These are phyloP conservation scores for Penicillium nucicola DNA, from an alignment of 495 filamentous ascomycete genomes.

Conservation along the genomic window DNA sequence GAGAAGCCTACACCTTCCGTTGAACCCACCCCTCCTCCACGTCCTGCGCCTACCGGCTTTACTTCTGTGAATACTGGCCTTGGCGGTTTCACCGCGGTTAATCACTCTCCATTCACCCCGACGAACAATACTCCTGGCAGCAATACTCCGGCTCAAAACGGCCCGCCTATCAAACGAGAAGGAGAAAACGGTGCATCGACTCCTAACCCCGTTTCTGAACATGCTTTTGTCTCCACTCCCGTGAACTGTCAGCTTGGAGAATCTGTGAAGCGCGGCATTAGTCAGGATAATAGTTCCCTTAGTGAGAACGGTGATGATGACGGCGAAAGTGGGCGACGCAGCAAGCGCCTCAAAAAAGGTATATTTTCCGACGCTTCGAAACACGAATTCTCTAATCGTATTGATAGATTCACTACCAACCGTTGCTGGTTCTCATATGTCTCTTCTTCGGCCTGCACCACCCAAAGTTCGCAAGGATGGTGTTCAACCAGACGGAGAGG, in stretches of 20 bases:
- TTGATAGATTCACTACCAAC: conserved; percentile 76
- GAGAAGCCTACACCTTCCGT: conserved; percentile 36
- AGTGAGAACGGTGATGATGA: conserved; percentile 63
- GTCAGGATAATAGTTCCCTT: conserved; percentile 68
- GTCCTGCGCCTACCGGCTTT: conserved; percentile 60
- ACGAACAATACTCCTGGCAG: conserved; percentile 39
- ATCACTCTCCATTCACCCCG: conserved; percentile 53
- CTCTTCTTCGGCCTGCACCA: conserved; percentile 76
- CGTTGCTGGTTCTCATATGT: conserved; percentile 96
- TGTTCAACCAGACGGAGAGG: conserved; percentile 69
- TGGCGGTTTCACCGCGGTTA: conserved; percentile 77
- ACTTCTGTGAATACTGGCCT: conserved; percentile 66
- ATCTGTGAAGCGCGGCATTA: conserved; percentile 77
- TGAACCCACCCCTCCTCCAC: conserved; percentile 53
- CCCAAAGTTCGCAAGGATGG: conserved; percentile 69
- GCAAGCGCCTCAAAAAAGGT: conserved; percentile 94
- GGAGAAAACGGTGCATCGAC: conserved; percentile 44
- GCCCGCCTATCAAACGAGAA: conserved; percentile 47
- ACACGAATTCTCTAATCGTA: conserved; percentile 12
- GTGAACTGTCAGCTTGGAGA: conserved; percentile 57
- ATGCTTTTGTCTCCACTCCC: conserved; percentile 35
- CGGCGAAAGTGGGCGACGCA: conserved; percentile 70
- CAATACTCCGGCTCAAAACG: conserved; percentile 40
- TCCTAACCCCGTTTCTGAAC: conserved; percentile 39
- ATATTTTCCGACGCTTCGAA: conserved; percentile 22